Base-by-base conservation (phyloP, 257 asterid genomes). In the Solanum medicagineum region DNA sequence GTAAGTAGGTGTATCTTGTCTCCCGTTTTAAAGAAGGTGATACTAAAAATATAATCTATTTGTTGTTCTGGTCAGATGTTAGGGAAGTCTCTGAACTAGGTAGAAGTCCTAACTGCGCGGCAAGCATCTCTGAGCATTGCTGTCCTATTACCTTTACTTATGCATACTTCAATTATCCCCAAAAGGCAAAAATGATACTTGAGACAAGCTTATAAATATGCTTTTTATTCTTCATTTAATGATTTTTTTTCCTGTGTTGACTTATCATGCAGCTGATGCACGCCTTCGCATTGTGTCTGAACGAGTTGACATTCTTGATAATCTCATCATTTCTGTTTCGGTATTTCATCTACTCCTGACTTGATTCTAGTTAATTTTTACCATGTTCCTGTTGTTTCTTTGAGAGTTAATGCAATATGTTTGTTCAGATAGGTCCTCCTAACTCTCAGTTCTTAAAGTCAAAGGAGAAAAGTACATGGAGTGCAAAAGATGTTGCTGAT, bases 211-310 rank as follows among this genome's bases (percentile, higher is more conserved):
- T 81, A 42, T 51, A 71, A 42, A 36, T 47, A 81, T 85, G 65
- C 49, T 29, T 83, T 80, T 73, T 55, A 7, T 13, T 68, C 68
- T 47, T 51, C 79, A 65, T 87, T 81, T 84, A 88, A 86, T 85
- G 47, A 36, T 53, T 53, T 54, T 20, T 69, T 59, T 55, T 40
- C 57, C 40, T 79, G 84, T 87, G 62, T 91, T 88, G 74, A 57
- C 40, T 83, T 87, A 36, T 85, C 87, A 73, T 88, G 84, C 94
- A 97, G 99, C 99, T 90, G 94, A 97, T 95, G 99, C 99, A 65
- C 98, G 98, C 68, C 99, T 97, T 24, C 98, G 98, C 60, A 97
- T 97, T 65, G 99, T 97, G 83, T 97, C 99, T n/a, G 99, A 97
- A 94, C 93, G 98, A 91, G 97, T 97, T 73, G 99, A 97, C 86